phyloP scores from a whole-genome alignment of 2,329 filamentous ascomycete genomes.

The Myriosclerotinia curreyana region DNA sequence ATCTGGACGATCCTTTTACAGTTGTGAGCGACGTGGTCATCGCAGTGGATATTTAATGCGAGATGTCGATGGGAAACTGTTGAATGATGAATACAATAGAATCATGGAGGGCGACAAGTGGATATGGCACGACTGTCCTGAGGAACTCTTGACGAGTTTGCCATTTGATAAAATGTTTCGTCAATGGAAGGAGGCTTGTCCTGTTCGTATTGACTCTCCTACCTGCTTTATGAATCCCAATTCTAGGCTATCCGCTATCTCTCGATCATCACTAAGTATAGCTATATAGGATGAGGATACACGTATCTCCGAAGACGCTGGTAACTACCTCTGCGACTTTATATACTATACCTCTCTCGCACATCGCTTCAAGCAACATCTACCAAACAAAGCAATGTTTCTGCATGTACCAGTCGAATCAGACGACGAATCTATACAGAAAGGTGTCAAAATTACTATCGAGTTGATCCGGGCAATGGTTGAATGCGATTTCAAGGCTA shows the following conservation, averaged over 20 bases:
- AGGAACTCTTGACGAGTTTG: conserved; percentile 56
- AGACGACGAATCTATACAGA: conserved; percentile 47
- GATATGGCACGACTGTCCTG: conserved; percentile 54
- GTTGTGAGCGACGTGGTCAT: conserved; percentile 67
- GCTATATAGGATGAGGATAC: conserved; percentile 40
- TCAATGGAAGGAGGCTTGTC: conserved; percentile 53
- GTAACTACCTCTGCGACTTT: conserved; percentile 74
- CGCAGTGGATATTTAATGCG: conserved; percentile 67
- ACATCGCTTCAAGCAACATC: conserved; percentile 49
- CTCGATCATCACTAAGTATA: background rate
- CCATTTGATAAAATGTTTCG: conserved; percentile 55
- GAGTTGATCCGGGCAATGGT: conserved; percentile 57
- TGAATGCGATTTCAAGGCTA: conserved; percentile 40
- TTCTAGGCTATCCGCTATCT: conserved; percentile 26
- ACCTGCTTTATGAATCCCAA: conserved; percentile 32
- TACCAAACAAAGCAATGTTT: conserved; percentile 58
- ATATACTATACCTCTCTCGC: conserved; percentile 67
- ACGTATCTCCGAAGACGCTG: conserved; percentile 66
- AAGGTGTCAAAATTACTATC: conserved; percentile 51
- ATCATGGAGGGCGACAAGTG: conserved; percentile 45
- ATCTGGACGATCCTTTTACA: conserved; percentile 60
- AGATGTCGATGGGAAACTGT: conserved; percentile 65
- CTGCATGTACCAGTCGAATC: conserved; percentile 67
- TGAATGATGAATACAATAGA: conserved; percentile 47
- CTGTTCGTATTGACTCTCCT: conserved; percentile 42